These are phyloP conservation scores for Magnolia sinica DNA, from an alignment of 164 flowering plant species.

Conservation along the genomic window DNA sequence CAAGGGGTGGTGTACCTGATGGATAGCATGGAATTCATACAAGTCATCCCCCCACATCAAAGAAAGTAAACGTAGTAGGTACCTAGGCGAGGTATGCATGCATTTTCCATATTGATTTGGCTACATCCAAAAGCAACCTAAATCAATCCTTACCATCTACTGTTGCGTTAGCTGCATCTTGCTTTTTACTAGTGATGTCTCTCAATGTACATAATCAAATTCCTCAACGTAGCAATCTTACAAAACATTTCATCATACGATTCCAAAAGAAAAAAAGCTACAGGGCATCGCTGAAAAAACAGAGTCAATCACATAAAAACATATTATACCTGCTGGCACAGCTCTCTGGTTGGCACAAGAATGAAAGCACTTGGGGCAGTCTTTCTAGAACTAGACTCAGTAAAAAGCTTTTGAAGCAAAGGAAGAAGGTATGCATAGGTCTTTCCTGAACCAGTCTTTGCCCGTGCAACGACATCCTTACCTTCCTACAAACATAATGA, in stretches of 20 bases:
- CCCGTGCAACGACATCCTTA: conserved; percentile 87
- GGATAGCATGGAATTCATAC: too few species aligned
- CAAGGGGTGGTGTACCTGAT: too few species aligned
- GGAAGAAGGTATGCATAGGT: conserved; percentile 94
- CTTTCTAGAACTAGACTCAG: conserved; percentile 36
- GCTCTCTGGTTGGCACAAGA: conserved; percentile 87
- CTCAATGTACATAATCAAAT: not conserved
- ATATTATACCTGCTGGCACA: conserved; percentile 66
- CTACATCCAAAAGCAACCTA: too few species aligned
- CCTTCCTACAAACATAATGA: conserved; percentile 53
- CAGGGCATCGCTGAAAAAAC: not conserved
- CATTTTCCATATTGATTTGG: too few species aligned
- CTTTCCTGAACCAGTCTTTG: conserved; percentile 96
- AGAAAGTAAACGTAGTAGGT: too few species aligned
- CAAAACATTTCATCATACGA: not conserved
- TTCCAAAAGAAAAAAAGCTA: not conserved
- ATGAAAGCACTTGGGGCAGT: conserved; percentile 62
- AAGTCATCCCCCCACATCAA: too few species aligned
- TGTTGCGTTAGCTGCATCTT: not conserved
- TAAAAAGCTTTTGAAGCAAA: conserved; percentile 76
- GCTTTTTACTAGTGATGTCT: not conserved
- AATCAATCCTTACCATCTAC: not conserved
- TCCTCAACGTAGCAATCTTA: not conserved
- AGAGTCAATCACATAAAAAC: not conserved
- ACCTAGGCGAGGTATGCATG: too few species aligned